A percentile compares a stretch with the other conserved stretches of the same genome.
Conservation (phyloP, 257 asterid genomes). For the Parsonsia alboflavescens region DNA sequence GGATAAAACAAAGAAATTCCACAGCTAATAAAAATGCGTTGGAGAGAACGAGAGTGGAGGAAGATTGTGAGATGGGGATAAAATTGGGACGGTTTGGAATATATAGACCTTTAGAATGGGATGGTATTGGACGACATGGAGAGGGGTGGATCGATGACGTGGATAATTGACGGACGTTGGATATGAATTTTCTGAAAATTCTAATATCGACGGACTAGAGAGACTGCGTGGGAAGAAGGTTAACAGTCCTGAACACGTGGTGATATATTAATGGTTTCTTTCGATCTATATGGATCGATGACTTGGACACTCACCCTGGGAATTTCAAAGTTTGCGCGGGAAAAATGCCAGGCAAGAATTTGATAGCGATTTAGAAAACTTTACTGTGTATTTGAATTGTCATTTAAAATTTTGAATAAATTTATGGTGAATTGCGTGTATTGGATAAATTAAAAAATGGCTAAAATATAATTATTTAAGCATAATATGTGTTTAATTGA, state of each 20-base stretch:
- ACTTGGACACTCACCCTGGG: not conserved
- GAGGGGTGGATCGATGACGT: slow-evolving; percentile 21
- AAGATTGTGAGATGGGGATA: not conserved
- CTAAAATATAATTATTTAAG: too few species aligned
- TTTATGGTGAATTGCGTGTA: too few species aligned
- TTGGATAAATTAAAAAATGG: too few species aligned
- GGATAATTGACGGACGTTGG: not conserved
- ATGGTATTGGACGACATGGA: slow-evolving; percentile 11
- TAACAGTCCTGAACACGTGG: not conserved
- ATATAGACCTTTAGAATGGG: not conserved
- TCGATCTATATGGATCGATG: not conserved
- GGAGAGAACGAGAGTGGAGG: too few species aligned
- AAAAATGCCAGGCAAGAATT: too few species aligned
- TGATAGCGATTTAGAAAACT: too few species aligned
- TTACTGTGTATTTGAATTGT: too few species aligned
- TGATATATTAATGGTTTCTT: not conserved
- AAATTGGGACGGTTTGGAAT: not conserved
- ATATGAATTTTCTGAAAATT: not conserved
- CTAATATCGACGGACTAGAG: slow-evolving; percentile 4
- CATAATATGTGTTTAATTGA: too few species aligned
- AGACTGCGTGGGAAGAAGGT: not conserved
- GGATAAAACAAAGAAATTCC: too few species aligned
- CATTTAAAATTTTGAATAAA: too few species aligned
- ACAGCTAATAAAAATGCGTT: too few species aligned
- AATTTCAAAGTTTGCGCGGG: not conserved